These are phyloP conservation scores for Solanum paucissectum DNA, from an alignment of 257 asterid species.

Conservation along the genomic window DNA sequence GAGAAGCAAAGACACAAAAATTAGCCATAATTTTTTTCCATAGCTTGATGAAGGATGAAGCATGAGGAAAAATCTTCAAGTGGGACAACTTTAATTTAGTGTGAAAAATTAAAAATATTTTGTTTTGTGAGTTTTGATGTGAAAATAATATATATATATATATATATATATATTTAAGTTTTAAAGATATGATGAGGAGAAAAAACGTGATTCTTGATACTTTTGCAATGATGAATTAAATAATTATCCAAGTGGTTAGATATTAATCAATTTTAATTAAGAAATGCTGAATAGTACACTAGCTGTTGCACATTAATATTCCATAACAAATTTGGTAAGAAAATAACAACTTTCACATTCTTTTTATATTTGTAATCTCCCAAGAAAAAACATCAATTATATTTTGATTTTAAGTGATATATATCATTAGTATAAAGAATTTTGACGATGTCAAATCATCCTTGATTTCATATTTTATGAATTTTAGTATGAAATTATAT, in stretches of 20 bases:
- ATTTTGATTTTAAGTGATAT: neutral
- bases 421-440: neutral
- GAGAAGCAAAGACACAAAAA: neutral
- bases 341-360: no score
- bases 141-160: neutral
- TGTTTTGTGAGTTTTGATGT: neutral
- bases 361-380: neutral
- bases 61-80: neutral
- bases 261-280: neutral
- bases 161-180: neutral
- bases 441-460: neutral
- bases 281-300: neutral
- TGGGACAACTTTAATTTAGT: neutral
- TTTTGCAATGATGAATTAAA: neutral
- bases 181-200: neutral
- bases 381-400: neutral
- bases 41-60: neutral
- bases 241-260: neutral
- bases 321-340: neutral
- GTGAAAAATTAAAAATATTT: neutral
- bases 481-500: neutral
- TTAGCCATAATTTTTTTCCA: neutral
- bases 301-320: neutral
- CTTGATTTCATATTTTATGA: neutral
- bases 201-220: neutral